Evolutionary conservation across 106 monocot genomes (phyloP).

Genomic region (Dioscorea alata): DNA sequence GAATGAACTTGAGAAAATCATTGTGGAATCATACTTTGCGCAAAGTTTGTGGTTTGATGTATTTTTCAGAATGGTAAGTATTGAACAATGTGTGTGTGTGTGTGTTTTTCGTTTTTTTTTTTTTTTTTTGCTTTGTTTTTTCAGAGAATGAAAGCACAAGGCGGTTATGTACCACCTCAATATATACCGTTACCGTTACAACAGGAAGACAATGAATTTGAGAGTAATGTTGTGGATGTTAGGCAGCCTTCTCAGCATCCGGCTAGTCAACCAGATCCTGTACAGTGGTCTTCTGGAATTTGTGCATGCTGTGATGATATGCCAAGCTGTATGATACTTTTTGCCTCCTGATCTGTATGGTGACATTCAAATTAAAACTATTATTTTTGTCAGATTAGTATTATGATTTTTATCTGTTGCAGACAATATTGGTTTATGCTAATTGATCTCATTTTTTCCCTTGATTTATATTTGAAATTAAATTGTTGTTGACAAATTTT

Average conservation of each 20-base stretch:
- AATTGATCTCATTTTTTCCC: not conserved
- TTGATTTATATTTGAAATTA: slow-evolving; percentile 37
- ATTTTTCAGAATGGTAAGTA: not conserved
- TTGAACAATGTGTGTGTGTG: too few relatives aligned
- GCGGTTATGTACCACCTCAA: slow-evolving; percentile 63
- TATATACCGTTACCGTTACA: slow-evolving; percentile 79
- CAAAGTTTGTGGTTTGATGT: too few relatives aligned
- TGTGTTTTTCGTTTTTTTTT: not conserved
- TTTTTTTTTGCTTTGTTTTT: not conserved
- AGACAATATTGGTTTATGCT: too few relatives aligned
- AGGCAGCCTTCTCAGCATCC: slow-evolving; percentile 4
- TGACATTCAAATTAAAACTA: too few relatives aligned
- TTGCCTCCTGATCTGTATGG: slow-evolving; percentile 22
- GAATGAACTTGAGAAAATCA: not conserved
- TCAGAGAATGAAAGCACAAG: slow-evolving; percentile 44
- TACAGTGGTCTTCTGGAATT: slow-evolving; percentile 90
- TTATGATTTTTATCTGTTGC: too few relatives aligned
- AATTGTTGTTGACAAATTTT: too few relatives aligned
- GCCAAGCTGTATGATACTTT: slow-evolving; percentile 90
- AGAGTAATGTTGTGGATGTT: slow-evolving; percentile 10
- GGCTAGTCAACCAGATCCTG: slow-evolving; percentile 12
- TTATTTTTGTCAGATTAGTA: too few relatives aligned
- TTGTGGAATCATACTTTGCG: too few relatives aligned
- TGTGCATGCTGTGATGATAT: slow-evolving; percentile 94
- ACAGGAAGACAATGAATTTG: slow-evolving; percentile 44